Conservation (phyloP, 2,329 filamentous ascomycete genomes). For the Huntiella abstrusa region DNA sequence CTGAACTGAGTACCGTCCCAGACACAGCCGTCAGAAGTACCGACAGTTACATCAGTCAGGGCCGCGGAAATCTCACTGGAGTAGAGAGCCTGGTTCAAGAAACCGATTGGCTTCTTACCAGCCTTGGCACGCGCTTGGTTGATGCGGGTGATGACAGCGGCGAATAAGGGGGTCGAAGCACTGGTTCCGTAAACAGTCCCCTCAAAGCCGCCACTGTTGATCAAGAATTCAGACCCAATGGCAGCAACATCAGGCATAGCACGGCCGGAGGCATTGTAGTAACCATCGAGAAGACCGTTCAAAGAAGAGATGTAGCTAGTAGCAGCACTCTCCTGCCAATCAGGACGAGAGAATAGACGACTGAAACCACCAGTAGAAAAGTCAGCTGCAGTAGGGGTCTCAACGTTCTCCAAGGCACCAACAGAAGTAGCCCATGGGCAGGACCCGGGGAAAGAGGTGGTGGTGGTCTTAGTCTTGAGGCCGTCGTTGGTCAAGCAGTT, state of each 20-base stretch:
- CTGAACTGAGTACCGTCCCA: conserved; percentile 18
- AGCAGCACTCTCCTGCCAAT: conserved; percentile 27
- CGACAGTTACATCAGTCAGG: conserved; percentile 24
- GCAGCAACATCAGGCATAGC: conserved; percentile 33
- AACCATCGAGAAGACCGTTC: conserved; percentile 23
- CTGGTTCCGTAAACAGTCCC: conserved; percentile 25
- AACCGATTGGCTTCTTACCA: conserved; percentile 32
- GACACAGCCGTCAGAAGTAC: conserved; percentile 23
- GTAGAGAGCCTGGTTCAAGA: conserved; percentile 33
- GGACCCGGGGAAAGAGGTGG: conserved; percentile 43
- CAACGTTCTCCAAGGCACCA: conserved; percentile 32
- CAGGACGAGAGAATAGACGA: conserved; percentile 26
- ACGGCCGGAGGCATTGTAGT: conserved; percentile 27
- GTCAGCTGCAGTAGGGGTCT: conserved; percentile 23
- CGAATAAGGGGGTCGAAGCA: conserved; percentile 35
- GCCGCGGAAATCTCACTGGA: conserved; percentile 19
- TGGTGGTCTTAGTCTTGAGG: conserved; percentile 32
- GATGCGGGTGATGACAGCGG: conserved; percentile 33
- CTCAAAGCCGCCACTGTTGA: conserved; percentile 17
- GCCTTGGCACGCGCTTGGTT: conserved; percentile 32
- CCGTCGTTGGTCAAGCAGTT: conserved; percentile 41
- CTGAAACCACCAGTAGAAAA: conserved; percentile 35
- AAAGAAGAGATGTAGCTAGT: conserved; percentile 23
- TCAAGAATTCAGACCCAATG: conserved; percentile 37
- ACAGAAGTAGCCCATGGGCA: conserved; percentile 52